Evolutionary conservation across 2,329 filamentous ascomycete genomes (phyloP).

Genomic region (Talaromyces pinophilus): DNA sequence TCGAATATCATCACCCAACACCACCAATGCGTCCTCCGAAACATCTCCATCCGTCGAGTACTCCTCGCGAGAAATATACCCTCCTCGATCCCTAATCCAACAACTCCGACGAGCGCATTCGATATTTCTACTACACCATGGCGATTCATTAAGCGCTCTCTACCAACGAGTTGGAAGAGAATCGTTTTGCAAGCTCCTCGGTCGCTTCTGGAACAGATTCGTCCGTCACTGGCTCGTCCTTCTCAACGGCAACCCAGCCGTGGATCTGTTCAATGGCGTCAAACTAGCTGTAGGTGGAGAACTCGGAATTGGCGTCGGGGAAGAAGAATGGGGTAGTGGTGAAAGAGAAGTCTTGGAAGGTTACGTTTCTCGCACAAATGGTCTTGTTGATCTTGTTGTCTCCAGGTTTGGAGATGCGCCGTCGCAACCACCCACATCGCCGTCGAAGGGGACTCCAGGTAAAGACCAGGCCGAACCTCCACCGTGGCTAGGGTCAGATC

Average conservation of each 20-base stretch:
- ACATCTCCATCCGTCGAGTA: conserved; percentile 64
- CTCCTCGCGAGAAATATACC: conserved; percentile 86
- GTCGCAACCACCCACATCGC: conserved; percentile 14
- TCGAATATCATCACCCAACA: conserved; percentile 61
- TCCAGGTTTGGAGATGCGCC: conserved; percentile 73
- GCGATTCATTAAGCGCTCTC: conserved; percentile 68
- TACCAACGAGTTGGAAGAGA: conserved; percentile 64
- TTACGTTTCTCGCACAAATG: conserved; percentile 75
- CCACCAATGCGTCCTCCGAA: conserved; percentile 43
- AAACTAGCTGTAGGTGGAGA: conserved; percentile 89
- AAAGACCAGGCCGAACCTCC: conserved; percentile 31
- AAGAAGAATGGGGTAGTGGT: conserved; percentile 91
- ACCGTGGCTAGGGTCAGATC: conserved; percentile 75
- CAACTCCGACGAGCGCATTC: conserved; percentile 82
- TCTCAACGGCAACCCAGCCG: conserved; percentile 82
- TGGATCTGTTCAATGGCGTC: conserved; percentile 76
- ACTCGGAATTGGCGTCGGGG: conserved; percentile 88
- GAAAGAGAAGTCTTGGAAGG: conserved; percentile 92
- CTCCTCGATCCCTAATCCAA: conserved; percentile 71
- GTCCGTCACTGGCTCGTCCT: conserved; percentile 77
- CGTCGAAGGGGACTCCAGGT: conserved; percentile 23
- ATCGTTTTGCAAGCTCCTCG: conserved; percentile 71
- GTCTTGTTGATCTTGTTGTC: conserved; percentile 83
- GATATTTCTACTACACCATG: conserved; percentile 86
- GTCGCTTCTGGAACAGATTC: conserved; percentile 78